A percentile compares a stretch with the other conserved stretches of the same genome.
phyloP scores from a whole-genome alignment of 192 early-diverging fungal species.

The Rhizophagus sp. region DNA sequence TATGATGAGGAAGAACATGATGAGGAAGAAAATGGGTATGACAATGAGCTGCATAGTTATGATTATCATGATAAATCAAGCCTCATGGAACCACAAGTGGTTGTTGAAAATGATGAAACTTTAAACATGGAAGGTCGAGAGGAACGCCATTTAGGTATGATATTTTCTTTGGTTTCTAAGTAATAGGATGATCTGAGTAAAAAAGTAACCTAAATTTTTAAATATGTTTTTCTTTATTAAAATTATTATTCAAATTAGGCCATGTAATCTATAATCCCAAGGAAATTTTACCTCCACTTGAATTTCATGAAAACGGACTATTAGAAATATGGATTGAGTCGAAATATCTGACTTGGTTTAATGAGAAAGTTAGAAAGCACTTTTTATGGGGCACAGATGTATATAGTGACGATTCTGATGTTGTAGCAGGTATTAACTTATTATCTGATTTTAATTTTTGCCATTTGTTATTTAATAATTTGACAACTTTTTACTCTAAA shows the following conservation, averaged over 20 bases:
- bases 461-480: not conserved
- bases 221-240: not conserved
- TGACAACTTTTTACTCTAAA: conserved; percentile 19
- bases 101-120: conserved; percentile 39
- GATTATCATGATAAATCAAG: conserved; percentile 1
- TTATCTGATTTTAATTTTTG: not conserved
- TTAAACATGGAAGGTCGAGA: conserved; percentile 37
- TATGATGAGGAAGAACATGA: not conserved
- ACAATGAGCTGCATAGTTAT: not conserved
- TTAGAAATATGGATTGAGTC: conserved; percentile 71
- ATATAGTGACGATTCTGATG: conserved; percentile 84
- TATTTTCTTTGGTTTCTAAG: too few species aligned
- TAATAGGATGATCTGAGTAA: too few species aligned
- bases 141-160: conserved; percentile 36
- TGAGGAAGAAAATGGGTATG: conserved; percentile 21
- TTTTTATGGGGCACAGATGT: conserved; percentile 85
- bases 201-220: too few species aligned
- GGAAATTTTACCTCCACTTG: conserved; percentile 47
- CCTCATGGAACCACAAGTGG: conserved; percentile 27
- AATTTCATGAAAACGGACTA: conserved; percentile 53
- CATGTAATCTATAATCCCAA: conserved; percentile 50
- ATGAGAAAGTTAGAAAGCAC: conserved; percentile 59
- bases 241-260: conserved; percentile 31
- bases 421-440: conserved; percentile 69
- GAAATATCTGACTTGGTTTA: conserved; percentile 60